Conservation (phyloP, 73 alveolate genomes). For the Durusdinium trenchii region DNA sequence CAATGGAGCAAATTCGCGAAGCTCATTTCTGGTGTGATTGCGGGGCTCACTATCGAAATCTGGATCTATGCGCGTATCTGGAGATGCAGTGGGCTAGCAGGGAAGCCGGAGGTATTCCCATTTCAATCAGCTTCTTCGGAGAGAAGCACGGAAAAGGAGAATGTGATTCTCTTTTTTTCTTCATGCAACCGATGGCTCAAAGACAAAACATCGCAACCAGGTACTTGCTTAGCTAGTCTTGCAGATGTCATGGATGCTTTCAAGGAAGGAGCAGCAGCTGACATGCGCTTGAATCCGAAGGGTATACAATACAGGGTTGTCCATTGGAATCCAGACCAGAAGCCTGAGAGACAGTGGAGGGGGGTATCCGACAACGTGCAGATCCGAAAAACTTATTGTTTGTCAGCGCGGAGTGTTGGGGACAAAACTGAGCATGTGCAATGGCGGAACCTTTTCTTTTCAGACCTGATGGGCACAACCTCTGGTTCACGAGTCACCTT, state of each 20-base stretch:
- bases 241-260: background rate
- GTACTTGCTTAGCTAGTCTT: background rate
- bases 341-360: background rate
- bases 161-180: background rate
- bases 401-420: background rate
- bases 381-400: constrained; percentile 14
- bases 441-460: background rate
- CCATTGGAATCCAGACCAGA: constrained; percentile 2
- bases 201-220: background rate
- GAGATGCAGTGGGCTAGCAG: background rate
- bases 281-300: background rate
- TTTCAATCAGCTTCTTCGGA: background rate
- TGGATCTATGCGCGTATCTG: background rate
- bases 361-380: background rate
- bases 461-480: background rate
- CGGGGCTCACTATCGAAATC: background rate
- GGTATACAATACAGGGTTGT: background rate
- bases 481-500: background rate
- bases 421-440: background rate
- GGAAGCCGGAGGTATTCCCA: background rate
- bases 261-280: background rate
- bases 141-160: constrained; percentile 25
- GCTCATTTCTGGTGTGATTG: background rate
- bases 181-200: background rate
- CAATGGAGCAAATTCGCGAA: background rate